These are phyloP conservation scores for Alternaria sp. DNA, from an alignment of 2,329 filamentous ascomycete genomes.

Conservation along the genomic window DNA sequence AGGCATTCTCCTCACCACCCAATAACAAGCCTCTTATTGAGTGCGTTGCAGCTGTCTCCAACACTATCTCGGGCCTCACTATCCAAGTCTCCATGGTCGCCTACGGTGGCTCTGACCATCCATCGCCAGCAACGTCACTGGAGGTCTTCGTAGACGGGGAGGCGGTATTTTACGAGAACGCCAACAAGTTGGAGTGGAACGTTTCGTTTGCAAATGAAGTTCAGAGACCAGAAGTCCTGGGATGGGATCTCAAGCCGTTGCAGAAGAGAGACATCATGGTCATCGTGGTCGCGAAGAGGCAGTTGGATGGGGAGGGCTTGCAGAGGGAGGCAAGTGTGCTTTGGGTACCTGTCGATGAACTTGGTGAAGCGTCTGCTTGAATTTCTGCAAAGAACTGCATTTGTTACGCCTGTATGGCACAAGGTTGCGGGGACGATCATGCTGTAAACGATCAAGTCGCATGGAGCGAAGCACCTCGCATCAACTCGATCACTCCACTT, in stretches of 20 bases:
- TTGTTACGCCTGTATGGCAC: too few relatives aligned
- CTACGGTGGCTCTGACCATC: neutral
- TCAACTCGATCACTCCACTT: too few relatives aligned
- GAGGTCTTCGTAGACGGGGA: constrained; percentile 31
- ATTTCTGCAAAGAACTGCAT: neutral
- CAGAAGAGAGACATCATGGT: constrained; percentile 25
- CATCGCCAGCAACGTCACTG: neutral
- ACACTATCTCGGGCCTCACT: neutral
- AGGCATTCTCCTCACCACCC: neutral
- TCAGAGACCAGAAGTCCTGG: constrained; percentile 15
- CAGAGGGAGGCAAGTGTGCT: constrained; percentile 1
- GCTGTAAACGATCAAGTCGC: too few relatives aligned
- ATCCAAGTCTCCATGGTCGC: neutral
- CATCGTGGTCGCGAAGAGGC: constrained; percentile 23
- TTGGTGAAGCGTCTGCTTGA: neutral
- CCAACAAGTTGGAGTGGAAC: constrained; percentile 8
- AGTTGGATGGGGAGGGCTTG: constrained; percentile 6
- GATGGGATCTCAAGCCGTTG: constrained; percentile 36
- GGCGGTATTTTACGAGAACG: neutral
- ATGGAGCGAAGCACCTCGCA: too few relatives aligned
- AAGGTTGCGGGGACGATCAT: too few relatives aligned
- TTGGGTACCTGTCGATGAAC: neutral
- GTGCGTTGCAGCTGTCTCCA: neutral
- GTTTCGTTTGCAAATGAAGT: constrained; percentile 11
- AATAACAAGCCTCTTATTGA: neutral